phyloP scores from a whole-genome alignment of 2,329 filamentous ascomycete genomes.

The Periconia digitata region DNA sequence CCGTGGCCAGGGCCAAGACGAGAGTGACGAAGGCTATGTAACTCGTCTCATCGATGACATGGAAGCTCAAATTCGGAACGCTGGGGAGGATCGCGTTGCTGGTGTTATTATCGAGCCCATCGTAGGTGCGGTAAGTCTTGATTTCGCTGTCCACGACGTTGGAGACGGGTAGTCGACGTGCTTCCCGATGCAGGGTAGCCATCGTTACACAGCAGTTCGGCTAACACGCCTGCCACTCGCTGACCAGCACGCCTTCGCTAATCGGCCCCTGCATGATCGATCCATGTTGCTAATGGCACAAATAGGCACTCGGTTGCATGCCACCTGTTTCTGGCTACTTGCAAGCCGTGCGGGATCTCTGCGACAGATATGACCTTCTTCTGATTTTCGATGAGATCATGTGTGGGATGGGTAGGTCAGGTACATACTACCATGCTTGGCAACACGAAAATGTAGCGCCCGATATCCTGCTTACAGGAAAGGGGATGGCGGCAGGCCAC shows the following conservation, averaged over 20 bases:
- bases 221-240: constrained; percentile 4
- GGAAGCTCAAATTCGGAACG: constrained; percentile 63
- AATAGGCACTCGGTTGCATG: constrained; percentile 67
- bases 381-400: constrained; percentile 81
- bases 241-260: constrained; percentile 1
- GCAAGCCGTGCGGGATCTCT: constrained; percentile 66
- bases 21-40: constrained; percentile 63
- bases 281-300: constrained; percentile 6
- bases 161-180: constrained; percentile 1
- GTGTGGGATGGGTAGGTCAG: constrained; percentile 63
- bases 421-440: constrained; percentile 65
- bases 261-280: background rate
- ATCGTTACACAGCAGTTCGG: constrained; percentile 8
- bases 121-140: constrained; percentile 63
- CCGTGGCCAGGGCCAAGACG: constrained; percentile 54
- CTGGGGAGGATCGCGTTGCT: constrained; percentile 67
- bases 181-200: background rate
- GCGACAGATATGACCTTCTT: constrained; percentile 69
- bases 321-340: constrained; percentile 69
- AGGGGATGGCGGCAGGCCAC: constrained; percentile 67
- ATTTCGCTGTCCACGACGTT: background rate
- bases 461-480: constrained; percentile 68
- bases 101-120: constrained; percentile 75
- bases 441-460: constrained; percentile 61
- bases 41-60: constrained; percentile 63